phyloP scores from a whole-genome alignment of 1,139 yeast genomes.

The Diutina siamensis region DNA sequence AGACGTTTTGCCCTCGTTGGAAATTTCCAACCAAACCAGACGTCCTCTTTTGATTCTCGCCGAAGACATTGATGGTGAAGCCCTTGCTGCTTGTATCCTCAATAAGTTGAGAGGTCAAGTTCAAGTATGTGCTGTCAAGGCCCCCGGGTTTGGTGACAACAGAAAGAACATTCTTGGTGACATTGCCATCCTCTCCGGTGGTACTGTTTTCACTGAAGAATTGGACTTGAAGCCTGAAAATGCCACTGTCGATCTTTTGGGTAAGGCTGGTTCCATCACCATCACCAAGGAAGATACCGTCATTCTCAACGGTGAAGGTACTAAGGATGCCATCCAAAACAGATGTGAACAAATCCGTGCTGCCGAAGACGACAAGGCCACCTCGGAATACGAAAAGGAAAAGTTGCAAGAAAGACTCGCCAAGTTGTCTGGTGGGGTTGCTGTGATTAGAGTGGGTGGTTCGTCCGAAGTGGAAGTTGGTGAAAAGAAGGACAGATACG shows the following conservation, averaged over 20 bases:
- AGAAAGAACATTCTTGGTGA: constrained; percentile 97
- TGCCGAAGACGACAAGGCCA: constrained; percentile 56
- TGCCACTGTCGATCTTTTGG: constrained; percentile 84
- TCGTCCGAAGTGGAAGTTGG: constrained; percentile 97
- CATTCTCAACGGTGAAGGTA: constrained; percentile 89
- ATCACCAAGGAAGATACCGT: constrained; percentile 97
- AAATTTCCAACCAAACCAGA: constrained; percentile 87
- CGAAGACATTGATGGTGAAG: constrained; percentile 98
- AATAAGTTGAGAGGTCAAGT: constrained; percentile 99
- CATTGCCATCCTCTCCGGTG: constrained; percentile 93
- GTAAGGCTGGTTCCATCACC: constrained; percentile 87
- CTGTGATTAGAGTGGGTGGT: constrained; percentile 97
- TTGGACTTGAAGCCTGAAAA: constrained; percentile 96
- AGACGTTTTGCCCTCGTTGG: constrained; percentile 90
- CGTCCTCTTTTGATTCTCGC: constrained; percentile 93
- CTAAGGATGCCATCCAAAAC: constrained; percentile 74
- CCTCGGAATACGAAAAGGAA: constrained; percentile 94
- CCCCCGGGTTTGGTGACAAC: constrained; percentile 99
- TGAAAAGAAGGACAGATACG: constrained; percentile 99
- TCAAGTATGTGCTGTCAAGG: constrained; percentile 97
- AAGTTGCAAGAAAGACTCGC: constrained; percentile 98
- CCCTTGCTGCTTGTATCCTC: constrained; percentile 96
- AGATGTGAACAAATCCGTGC: constrained; percentile 96
- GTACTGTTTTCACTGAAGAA: constrained; percentile 98
- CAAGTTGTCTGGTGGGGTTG: constrained; percentile 98